Conservation (phyloP, 2,329 filamentous ascomycete genomes). For the Penicillium sp. region DNA sequence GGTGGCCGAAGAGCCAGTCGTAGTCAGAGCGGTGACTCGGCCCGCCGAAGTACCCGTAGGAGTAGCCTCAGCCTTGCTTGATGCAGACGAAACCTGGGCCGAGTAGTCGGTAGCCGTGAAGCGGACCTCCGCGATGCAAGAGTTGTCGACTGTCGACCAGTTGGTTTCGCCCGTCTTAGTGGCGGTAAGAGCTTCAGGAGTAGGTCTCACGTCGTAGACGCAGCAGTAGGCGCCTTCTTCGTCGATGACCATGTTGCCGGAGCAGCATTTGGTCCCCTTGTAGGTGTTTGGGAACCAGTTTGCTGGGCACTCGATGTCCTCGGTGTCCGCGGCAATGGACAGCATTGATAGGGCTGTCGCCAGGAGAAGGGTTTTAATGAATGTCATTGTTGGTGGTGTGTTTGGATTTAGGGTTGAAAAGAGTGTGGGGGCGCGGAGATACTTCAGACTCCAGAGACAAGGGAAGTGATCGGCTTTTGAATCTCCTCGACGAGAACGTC, state of each 20-base stretch:
- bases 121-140: conserved; percentile 3
- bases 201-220: not conserved
- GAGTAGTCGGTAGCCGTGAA: conserved; percentile 12
- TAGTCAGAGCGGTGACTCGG: not conserved
- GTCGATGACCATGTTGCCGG: conserved; percentile 2
- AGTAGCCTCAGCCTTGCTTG: not conserved
- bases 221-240: conserved; percentile 5
- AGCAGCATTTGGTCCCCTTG: not conserved
- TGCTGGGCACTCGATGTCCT: not conserved
- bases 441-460: not conserved
- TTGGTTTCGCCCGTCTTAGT: not conserved
- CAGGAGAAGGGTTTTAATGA: not conserved
- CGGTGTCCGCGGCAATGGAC: not conserved
- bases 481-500: no score
- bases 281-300: conserved; percentile 2
- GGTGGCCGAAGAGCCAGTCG: not conserved
- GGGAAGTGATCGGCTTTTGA: not conserved
- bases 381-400: not conserved
- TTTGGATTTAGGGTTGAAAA: not conserved
- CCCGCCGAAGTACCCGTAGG: not conserved
- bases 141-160: not conserved
- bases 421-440: not conserved
- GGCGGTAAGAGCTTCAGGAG: not conserved
- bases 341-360: not conserved
- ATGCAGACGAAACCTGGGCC: conserved; percentile 7